These are phyloP conservation scores for Eucalyptus erythrocorys DNA, from an alignment of 345 rosid species.

Conservation along the genomic window DNA sequence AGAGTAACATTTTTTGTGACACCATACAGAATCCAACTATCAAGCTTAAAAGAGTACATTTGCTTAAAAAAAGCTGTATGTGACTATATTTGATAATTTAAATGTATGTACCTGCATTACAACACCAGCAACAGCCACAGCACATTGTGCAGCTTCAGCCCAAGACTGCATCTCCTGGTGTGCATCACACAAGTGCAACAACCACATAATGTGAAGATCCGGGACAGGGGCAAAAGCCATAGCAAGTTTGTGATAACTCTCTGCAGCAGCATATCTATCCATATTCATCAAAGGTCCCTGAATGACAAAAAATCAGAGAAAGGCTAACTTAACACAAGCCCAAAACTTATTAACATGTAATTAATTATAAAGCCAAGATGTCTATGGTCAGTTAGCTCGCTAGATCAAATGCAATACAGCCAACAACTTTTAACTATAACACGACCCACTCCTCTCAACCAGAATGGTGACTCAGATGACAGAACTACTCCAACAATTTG, in stretches of 20 bases:
- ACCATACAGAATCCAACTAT: background rate
- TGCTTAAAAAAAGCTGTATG: background rate
- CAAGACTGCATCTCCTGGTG: conserved; percentile 99
- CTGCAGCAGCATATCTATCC: conserved; percentile 98
- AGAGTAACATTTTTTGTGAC: background rate
- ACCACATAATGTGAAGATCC: conserved; percentile 99
- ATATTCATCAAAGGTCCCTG: conserved; percentile 74
- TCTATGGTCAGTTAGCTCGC: background rate
- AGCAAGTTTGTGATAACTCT: conserved; percentile 95
- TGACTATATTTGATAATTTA: background rate
- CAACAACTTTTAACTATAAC: background rate
- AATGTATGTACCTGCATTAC: conserved; percentile 63
- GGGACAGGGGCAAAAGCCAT: conserved; percentile 99
- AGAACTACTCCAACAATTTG: background rate
- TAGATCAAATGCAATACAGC: background rate
- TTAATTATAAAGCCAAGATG: background rate
- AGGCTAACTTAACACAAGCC: background rate
- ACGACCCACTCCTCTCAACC: background rate
- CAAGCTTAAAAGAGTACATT: background rate
- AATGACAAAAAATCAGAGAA: background rate
- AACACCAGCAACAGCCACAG: conserved; percentile 93
- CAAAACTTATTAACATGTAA: background rate
- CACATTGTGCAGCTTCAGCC: conserved; percentile 99
- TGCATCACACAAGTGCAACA: conserved; percentile 94
- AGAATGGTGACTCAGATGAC: background rate